phyloP scores from a whole-genome alignment of 441 rosid genomes.

The Dalechampia spathulata region DNA sequence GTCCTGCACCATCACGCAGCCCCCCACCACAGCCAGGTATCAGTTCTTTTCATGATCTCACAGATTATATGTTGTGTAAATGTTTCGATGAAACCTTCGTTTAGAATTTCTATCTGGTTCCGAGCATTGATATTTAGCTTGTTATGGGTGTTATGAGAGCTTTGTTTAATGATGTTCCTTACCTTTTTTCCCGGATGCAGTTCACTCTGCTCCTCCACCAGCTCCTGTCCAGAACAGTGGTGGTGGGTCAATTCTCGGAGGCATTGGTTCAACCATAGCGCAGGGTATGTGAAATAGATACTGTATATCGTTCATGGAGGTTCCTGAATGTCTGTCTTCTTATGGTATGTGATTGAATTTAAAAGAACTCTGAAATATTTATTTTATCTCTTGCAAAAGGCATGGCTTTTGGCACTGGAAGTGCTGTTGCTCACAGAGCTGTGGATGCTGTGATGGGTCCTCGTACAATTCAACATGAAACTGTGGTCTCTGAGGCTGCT shows the following conservation, averaged over 20 bases:
- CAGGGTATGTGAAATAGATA: constrained; percentile 49
- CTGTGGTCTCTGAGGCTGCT: constrained; percentile 52
- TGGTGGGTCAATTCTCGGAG: constrained; percentile 67
- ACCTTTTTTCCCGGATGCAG: no score
- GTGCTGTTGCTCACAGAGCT: constrained; percentile 95
- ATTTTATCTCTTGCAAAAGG: constrained; percentile 31
- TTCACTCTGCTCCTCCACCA: constrained; percentile 68
- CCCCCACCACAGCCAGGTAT: constrained; percentile 64
- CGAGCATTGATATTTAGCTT: not conserved
- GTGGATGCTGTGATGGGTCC: constrained; percentile 95
- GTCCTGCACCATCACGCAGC: constrained; percentile 45
- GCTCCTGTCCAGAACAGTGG: constrained; percentile 57
- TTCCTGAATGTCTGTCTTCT: no score
- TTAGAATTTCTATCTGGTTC: not conserved
- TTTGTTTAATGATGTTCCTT: no score
- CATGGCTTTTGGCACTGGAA: constrained; percentile 94
- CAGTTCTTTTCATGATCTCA: no score
- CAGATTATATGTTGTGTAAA: no score
- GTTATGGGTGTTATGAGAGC: not conserved
- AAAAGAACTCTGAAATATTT: not conserved
- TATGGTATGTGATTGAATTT: not conserved
- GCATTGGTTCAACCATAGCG: no score
- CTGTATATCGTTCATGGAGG: not conserved
- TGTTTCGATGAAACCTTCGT: no score
- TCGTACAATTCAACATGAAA: constrained; percentile 80